Conservation (phyloP, 2,329 filamentous ascomycete genomes). For the Alternaria conjuncta region DNA sequence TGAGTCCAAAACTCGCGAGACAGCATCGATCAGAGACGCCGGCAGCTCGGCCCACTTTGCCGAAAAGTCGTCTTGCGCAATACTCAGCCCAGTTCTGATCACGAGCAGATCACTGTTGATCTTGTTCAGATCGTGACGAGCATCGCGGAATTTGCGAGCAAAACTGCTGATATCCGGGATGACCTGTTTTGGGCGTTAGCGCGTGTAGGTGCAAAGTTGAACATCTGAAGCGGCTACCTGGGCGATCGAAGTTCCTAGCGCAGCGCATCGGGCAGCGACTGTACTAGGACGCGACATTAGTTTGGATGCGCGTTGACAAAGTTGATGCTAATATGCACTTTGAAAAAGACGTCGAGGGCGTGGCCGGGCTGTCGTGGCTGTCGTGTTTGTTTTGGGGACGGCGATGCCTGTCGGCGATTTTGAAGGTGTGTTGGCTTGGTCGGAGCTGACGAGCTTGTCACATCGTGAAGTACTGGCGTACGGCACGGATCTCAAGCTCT, state of each 20-base stretch:
- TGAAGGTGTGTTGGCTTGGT: constrained; percentile 4
- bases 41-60: constrained; percentile 24
- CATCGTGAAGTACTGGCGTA: constrained; percentile 12
- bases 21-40: constrained; percentile 30
- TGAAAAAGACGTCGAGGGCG: neutral
- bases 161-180: constrained; percentile 39
- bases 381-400: neutral
- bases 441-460: constrained; percentile 12
- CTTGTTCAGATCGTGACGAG: constrained; percentile 40
- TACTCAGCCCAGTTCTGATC: constrained; percentile 39
- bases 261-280: constrained; percentile 43
- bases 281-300: constrained; percentile 38
- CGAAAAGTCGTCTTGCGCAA: constrained; percentile 43
- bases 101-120: constrained; percentile 42
- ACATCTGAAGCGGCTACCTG: constrained; percentile 28
- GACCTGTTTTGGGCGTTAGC: constrained; percentile 28
- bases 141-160: constrained; percentile 40
- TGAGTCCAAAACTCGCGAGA: constrained; percentile 38
- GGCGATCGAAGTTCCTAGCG: constrained; percentile 37
- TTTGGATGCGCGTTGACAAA: neutral
- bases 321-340: constrained; percentile 4
- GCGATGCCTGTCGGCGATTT: constrained; percentile 1
- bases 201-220: constrained; percentile 5
- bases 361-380: neutral
- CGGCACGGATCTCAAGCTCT: constrained; percentile 17